phyloP scores from a whole-genome alignment of 169 alveolate genomes.

The Sarcocystis neurona region DNA sequence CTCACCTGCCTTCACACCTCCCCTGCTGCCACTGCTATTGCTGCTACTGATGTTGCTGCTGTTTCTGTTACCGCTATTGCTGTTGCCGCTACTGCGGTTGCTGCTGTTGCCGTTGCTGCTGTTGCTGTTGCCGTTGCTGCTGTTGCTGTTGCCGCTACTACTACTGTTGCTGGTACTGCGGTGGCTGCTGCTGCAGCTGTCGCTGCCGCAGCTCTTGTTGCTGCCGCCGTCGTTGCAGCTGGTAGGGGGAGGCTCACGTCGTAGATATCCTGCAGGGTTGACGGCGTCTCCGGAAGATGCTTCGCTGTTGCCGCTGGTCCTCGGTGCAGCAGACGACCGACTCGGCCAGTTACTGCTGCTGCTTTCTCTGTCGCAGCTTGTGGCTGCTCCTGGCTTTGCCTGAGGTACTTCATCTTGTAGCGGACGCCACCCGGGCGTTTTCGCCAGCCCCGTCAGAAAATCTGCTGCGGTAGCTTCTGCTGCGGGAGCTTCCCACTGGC shows the following conservation, averaged over 20 bases:
- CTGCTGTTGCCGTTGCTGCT: not conserved
- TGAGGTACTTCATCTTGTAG: too few species aligned
- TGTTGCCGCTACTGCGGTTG: not conserved
- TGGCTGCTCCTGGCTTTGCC: too few species aligned
- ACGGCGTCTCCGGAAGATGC: not conserved
- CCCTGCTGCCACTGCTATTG: not conserved
- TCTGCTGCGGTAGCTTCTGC: too few species aligned
- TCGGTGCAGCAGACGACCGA: too few species aligned
- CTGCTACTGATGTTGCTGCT: constrained; percentile 23
- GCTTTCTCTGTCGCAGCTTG: too few species aligned
- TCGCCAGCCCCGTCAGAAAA: too few species aligned
- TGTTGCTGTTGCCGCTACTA: not conserved
- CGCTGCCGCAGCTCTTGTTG: not conserved
- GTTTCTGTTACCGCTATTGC: not conserved
- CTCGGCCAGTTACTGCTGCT: too few species aligned
- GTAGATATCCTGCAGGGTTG: not conserved
- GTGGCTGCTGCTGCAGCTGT: not conserved
- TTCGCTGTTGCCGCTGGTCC: not conserved
- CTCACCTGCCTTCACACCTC: not conserved
- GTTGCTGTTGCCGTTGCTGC: not conserved
- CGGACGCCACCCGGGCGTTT: too few species aligned
- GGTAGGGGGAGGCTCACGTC: too few species aligned
- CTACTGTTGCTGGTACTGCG: not conserved
- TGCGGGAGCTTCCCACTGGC: not conserved
- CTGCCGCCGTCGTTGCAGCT: too few species aligned